These are phyloP conservation scores for Pyrenophora graminea DNA, from an alignment of 2,329 filamentous ascomycete genomes.

Conservation along the genomic window DNA sequence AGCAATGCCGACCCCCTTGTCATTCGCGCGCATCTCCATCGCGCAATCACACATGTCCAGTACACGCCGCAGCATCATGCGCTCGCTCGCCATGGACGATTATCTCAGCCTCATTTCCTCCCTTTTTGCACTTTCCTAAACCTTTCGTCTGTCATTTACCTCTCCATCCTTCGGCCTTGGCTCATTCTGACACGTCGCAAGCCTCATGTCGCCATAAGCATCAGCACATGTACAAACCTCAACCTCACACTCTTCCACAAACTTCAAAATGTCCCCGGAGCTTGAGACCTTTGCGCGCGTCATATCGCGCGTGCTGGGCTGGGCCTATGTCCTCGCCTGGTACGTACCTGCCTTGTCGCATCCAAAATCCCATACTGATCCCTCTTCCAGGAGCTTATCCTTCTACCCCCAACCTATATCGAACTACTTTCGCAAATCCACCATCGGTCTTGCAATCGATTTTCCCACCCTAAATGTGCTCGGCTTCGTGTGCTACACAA, in stretches of 20 bases:
- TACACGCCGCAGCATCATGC: conserved; percentile 25
- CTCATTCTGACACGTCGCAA: no score
- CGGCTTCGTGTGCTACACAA: conserved; percentile 76
- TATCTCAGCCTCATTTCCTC: conserved; percentile 9
- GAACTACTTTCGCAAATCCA: conserved; percentile 77
- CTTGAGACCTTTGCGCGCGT: conserved; percentile 38
- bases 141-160: background rate
- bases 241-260: background rate
- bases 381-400: conserved; percentile 68
- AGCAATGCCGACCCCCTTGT: conserved; percentile 8
- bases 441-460: conserved; percentile 82
- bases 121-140: conserved; percentile 4
- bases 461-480: conserved; percentile 76
- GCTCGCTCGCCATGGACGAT: conserved; percentile 12
- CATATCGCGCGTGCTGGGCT: conserved; percentile 43
- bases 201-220: no score
- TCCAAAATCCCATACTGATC: background rate
- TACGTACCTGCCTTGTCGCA: conserved; percentile 8
- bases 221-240: conserved; percentile 4
- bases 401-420: conserved; percentile 91
- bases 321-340: conserved; percentile 46
- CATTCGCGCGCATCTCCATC: conserved; percentile 6
- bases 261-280: conserved; percentile 14
- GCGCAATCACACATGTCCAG: conserved; percentile 15
- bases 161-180: no score